These are phyloP conservation scores for Pythium monospermum DNA, from an alignment of 352 stramenopile genomes.

Conservation along the genomic window DNA sequence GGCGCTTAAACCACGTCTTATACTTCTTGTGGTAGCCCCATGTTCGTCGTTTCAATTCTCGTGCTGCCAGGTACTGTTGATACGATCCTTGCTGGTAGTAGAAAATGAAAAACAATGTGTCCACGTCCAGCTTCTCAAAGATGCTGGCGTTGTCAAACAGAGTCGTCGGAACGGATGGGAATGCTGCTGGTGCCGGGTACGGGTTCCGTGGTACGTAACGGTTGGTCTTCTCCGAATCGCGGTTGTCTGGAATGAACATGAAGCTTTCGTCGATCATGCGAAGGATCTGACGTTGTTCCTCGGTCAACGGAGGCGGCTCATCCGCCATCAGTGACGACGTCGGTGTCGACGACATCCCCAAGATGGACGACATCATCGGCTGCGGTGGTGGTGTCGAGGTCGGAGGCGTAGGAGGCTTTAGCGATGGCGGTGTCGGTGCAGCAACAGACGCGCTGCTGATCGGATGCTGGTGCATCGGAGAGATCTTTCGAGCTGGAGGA, in stretches of 20 bases:
- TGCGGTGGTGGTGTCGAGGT: conserved; percentile 17
- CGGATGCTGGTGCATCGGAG: conserved; percentile 17
- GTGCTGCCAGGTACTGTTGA: conserved; percentile 97
- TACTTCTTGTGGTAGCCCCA: conserved; percentile 99
- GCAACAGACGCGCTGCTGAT: conserved; percentile 5
- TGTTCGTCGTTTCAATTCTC: conserved; percentile 97
- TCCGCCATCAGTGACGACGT: conserved; percentile 25
- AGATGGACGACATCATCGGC: conserved; percentile 15
- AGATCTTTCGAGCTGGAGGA: conserved; percentile 11
- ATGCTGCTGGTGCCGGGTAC: conserved; percentile 90
- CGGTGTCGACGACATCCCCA: conserved; percentile 3
- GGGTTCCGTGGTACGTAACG: conserved; percentile 94
- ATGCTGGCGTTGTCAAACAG: conserved; percentile 93
- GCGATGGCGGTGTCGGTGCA: conserved; percentile 20
- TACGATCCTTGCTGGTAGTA: conserved; percentile 99
- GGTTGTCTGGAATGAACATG: conserved; percentile 85
- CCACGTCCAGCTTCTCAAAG: conserved; percentile 97
- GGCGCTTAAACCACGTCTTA: conserved; percentile 99
- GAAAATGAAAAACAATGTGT: conserved; percentile 99
- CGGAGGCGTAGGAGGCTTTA: conserved; percentile 21
- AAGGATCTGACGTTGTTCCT: conserved; percentile 78
- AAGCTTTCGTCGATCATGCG: conserved; percentile 87
- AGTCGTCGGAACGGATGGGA: conserved; percentile 83
- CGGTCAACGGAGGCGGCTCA: conserved; percentile 49
- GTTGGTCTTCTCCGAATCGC: conserved; percentile 88